phyloP scores from a whole-genome alignment of 2,329 filamentous ascomycete species.

The Sclerotinia nivalis region DNA sequence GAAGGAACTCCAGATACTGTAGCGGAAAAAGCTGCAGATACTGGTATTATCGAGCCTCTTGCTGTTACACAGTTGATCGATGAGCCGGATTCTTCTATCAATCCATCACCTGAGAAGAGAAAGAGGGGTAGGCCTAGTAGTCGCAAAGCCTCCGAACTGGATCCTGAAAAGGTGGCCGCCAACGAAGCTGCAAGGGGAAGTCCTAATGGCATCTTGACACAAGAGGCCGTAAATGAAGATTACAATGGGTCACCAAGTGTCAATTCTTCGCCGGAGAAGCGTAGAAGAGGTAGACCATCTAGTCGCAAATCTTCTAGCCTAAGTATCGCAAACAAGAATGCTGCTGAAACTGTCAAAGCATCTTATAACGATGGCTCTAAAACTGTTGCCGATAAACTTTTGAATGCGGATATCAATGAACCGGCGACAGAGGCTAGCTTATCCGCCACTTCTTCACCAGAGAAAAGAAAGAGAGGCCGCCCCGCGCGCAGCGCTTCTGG shows the following conservation, averaged over 20 bases:
- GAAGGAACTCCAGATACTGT: neutral
- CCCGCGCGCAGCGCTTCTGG: neutral
- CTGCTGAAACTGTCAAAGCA: neutral
- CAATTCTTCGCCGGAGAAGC: slow-evolving; percentile 8
- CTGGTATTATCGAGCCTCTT: neutral
- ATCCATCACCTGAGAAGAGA: neutral
- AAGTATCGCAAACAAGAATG: neutral
- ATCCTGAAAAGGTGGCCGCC: neutral
- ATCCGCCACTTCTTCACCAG: neutral
- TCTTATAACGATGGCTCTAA: neutral
- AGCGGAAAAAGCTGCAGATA: neutral
- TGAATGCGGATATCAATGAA: neutral
- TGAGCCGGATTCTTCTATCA: neutral
- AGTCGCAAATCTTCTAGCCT: neutral
- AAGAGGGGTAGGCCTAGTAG: neutral
- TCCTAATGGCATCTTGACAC: too few relatives aligned
- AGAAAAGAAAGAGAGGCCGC: slow-evolving; percentile 7
- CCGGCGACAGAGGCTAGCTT: neutral
- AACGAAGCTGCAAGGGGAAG: neutral
- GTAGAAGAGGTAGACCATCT: slow-evolving; percentile 2
- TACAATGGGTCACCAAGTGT: too few relatives aligned
- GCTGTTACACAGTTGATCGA: neutral
- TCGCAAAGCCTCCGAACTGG: slow-evolving; percentile 1
- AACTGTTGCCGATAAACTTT: neutral
- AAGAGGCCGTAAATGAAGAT: neutral